phyloP scores from a whole-genome alignment of 805 yeast species.

The Saturnispora saitoi region DNA sequence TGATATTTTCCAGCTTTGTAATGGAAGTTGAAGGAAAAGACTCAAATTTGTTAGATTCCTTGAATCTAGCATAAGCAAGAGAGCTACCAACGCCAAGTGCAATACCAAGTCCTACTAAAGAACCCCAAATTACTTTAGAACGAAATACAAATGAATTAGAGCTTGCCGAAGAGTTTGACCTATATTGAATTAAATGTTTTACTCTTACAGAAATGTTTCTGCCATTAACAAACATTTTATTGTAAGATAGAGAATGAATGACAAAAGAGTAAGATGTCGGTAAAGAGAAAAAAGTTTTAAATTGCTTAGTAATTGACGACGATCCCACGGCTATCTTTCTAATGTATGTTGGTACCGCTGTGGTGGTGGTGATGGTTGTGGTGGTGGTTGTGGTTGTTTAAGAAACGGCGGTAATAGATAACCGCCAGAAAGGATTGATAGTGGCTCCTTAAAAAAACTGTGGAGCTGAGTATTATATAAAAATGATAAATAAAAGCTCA shows the following conservation, averaged over 20 bases:
- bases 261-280: no score
- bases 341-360: not conserved
- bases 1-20: constrained; percentile 36
- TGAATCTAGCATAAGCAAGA: constrained; percentile 11
- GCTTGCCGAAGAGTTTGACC: not conserved
- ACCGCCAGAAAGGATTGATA: not conserved
- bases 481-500: not conserved
- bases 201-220: not conserved
- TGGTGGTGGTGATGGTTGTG: not conserved
- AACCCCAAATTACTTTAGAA: not conserved
- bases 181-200: not conserved
- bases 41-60: constrained; percentile 6
- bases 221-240: not conserved
- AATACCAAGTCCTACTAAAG: not conserved
- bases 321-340: no score
- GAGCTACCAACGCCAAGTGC: constrained; percentile 4
- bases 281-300: no score
- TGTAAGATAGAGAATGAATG: not conserved
- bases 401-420: not conserved
- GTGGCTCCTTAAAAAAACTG: not conserved
- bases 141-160: not conserved
- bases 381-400: not conserved
- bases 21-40: constrained; percentile 33
- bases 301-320: no score
- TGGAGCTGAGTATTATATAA: not conserved